Percentiles rank a stretch among this genome's conserved stretches.
phyloP scores from a whole-genome alignment of 345 rosid species.

The Nasturtium officinale region DNA sequence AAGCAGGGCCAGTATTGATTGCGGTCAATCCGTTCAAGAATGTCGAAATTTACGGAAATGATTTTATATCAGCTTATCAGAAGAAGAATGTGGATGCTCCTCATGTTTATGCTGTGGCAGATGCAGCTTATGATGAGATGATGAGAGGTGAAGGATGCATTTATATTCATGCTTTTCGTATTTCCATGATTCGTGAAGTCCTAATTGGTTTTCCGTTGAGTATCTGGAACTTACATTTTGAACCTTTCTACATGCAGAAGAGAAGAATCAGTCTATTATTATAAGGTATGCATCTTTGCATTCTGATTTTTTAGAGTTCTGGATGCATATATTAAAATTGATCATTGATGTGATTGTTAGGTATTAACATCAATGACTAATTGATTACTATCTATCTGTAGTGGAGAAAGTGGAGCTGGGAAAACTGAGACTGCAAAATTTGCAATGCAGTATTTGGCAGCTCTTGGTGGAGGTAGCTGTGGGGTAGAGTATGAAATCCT shows the following conservation, averaged over 20 bases:
- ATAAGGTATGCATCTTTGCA: conserved; percentile 61
- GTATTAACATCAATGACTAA: neutral
- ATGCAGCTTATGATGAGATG: conserved; percentile 85
- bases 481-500: conserved; percentile 74
- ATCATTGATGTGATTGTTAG: conserved; percentile 7
- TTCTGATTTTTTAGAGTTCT: conserved; percentile 1
- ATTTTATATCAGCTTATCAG: conserved; percentile 58
- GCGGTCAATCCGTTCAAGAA: conserved; percentile 89
- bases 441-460: conserved; percentile 88
- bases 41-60: conserved; percentile 64
- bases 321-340: conserved; percentile 3
- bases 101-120: conserved; percentile 84
- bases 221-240: conserved; percentile 31
- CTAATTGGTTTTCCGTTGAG: conserved; percentile 10
- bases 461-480: conserved; percentile 77
- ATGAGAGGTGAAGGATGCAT: conserved; percentile 69
- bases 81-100: conserved; percentile 65
- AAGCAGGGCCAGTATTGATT: conserved; percentile 91
- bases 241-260: conserved; percentile 59
- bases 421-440: conserved; percentile 97
- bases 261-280: conserved; percentile 80
- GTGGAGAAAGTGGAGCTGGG: conserved; percentile 99
- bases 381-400: conserved; percentile 42
- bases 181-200: conserved; percentile 4
- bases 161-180: conserved; percentile 12